Evolutionary conservation across 768 basidiomycete genomes (phyloP), one percentile per base, ranked within the genome.

Genomic region (Tricholoma matsutake): DNA sequence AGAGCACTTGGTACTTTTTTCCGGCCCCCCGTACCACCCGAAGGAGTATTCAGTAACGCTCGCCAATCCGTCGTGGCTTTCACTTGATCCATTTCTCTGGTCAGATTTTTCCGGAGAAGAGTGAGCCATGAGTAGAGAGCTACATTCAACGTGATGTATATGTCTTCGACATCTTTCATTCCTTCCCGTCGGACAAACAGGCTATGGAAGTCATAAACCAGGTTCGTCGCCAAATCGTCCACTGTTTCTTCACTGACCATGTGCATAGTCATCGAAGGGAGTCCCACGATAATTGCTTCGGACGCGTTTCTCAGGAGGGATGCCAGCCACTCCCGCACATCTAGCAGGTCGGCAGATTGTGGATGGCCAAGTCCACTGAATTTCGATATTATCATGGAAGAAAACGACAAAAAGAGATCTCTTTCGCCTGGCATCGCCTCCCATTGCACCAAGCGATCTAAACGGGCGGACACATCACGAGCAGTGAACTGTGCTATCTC

Each of bases 61-160:
- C 83, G 79, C 71, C 81, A 78, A 54, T 83, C 86, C n/a, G 82
- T 79, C 6, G 83, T 73, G 13, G 81, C 81, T 63, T 83, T 82
- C 1, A 84, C 86, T 68, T 90, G 88, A 22, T 91, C 89, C 83
- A 94, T 84, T 69, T 93, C 92, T 58, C 88, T 77, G 13, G 86
- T 79, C 65, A 92, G 75, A 61, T 85, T 90, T 72, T 91, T 92
- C 60, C 89, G 84, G 41, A 92, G 79, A 22, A 88, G 72, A 1
- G 89, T 91, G 49, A 94, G 81, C 90, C 91, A 92, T 8, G 89
- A 84, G 68, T 93, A 93, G 1, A 93, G 76, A 0, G 87, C 82
- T 68, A 92, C 85, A 75, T 94, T 94, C 64, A 94, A 78, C 3
- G 91, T 88, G 72, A 94, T 91, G 72, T 88, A 93, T 58, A 94